Evolutionary conservation across 495 filamentous ascomycete species (phyloP).

Genomic region (Wilcoxina mikolae): DNA sequence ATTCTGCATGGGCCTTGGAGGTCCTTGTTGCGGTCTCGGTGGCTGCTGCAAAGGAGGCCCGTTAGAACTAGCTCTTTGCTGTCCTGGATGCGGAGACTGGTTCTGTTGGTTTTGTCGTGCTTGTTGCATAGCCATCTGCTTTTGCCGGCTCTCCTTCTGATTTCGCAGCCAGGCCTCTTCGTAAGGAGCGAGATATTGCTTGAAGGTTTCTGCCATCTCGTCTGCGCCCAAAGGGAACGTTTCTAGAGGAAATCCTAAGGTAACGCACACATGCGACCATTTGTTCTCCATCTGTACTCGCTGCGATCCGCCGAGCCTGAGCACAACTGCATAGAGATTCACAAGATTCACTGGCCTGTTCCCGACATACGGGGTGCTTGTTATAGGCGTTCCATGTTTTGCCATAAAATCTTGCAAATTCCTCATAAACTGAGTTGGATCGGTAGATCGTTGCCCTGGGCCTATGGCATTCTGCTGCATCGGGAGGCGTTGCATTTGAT

Average conservation of each 20-base stretch:
- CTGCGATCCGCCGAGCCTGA: conserved; percentile 64
- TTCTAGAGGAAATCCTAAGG: conserved; percentile 48
- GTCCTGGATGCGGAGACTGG: conserved; percentile 31
- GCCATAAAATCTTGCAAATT: conserved; percentile 58
- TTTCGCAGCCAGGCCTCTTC: conserved; percentile 54
- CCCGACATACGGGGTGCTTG: conserved; percentile 52
- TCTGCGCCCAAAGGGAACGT: conserved; percentile 50
- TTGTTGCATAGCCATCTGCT: conserved; percentile 34
- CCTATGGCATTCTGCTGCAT: conserved; percentile 1
- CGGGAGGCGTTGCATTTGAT: not conserved
- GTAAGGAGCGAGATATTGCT: conserved; percentile 55
- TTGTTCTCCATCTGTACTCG: conserved; percentile 48
- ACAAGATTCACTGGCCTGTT: conserved; percentile 56
- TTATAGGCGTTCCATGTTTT: conserved; percentile 50
- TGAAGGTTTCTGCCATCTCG: conserved; percentile 58
- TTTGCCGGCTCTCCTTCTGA: conserved; percentile 43
- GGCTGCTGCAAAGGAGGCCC: conserved; percentile 1
- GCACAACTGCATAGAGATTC: conserved; percentile 59
- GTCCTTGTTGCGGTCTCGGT: conserved; percentile 34
- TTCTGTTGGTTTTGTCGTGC: conserved; percentile 34
- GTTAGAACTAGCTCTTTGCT: conserved; percentile 1
- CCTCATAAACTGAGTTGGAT: conserved; percentile 61
- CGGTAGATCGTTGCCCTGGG: conserved; percentile 24
- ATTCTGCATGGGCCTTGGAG: conserved; percentile 25
- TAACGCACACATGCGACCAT: conserved; percentile 58